Percentiles rank a stretch among this genome's conserved stretches.
Conservation (phyloP, 23 red algal genomes). For the Gracilariopsis chorda region DNA sequence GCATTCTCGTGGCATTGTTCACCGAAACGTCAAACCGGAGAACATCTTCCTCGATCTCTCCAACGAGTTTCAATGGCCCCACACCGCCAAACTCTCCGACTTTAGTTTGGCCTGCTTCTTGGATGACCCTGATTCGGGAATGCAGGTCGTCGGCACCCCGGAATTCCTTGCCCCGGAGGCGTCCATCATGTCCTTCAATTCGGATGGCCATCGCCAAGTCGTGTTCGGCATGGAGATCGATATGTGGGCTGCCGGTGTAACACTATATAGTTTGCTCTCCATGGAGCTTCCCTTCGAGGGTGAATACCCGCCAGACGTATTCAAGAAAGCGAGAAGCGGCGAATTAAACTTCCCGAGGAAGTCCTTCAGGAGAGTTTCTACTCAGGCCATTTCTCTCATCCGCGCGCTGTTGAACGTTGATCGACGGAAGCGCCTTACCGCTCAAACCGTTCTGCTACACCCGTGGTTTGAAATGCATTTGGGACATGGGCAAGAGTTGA, state of each 20-base stretch:
- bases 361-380: constrained; percentile 47
- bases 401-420: constrained; percentile 62
- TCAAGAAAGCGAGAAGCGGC: constrained; percentile 40
- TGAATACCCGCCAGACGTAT: constrained; percentile 50
- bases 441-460: constrained; percentile 66
- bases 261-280: constrained; percentile 85
- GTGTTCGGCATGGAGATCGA: constrained; percentile 82
- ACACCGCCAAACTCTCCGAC: constrained; percentile 71
- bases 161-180: constrained; percentile 92
- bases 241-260: constrained; percentile 93
- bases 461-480: constrained; percentile 74
- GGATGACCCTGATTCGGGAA: constrained; percentile 29
- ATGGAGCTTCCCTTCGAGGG: constrained; percentile 80
- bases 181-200: constrained; percentile 28
- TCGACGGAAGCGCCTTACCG: constrained; percentile 60
- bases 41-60: constrained; percentile 61
- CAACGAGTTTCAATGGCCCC: constrained; percentile 50
- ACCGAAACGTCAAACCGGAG: constrained; percentile 85
- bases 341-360: constrained; percentile 32
- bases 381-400: constrained; percentile 66
- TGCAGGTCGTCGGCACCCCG: constrained; percentile 74
- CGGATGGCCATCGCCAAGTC: constrained; percentile 29
- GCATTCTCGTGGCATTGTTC: constrained; percentile 67
- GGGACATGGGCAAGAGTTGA: neutral
- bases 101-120: constrained; percentile 67